These are phyloP conservation scores for Senna siamea DNA, from an alignment of 306 rosid species.

Conservation along the genomic window DNA sequence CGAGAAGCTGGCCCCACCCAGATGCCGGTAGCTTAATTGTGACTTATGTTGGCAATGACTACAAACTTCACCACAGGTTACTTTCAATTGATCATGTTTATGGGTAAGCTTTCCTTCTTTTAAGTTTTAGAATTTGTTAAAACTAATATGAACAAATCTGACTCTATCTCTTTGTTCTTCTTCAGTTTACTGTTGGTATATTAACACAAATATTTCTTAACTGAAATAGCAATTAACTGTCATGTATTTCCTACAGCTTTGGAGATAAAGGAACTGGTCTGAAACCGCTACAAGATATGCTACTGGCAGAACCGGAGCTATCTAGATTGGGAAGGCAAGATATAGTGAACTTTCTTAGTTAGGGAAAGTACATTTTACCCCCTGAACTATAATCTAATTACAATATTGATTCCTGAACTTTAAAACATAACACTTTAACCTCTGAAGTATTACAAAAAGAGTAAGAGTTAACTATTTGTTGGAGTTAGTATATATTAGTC, in stretches of 20 bases:
- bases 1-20: constrained; percentile 99
- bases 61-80: constrained; percentile 72
- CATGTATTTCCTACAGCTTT: constrained; percentile 42
- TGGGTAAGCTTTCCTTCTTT: constrained; percentile 53
- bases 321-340: constrained; percentile 83
- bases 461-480: too few species aligned
- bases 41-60: constrained; percentile 73
- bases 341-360: not conserved
- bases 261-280: constrained; percentile 46
- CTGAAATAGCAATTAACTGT: constrained; percentile 19
- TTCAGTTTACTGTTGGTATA: not conserved
- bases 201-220: not conserved
- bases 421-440: too few species aligned
- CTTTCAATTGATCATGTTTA: constrained; percentile 65
- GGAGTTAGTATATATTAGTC: too few species aligned
- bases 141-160: not conserved
- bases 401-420: too few species aligned
- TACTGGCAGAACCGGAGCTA: constrained; percentile 89
- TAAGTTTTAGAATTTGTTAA: not conserved
- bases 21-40: constrained; percentile 91
- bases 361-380: too few species aligned
- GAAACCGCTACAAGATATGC: constrained; percentile 77
- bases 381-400: too few species aligned
- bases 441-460: too few species aligned
- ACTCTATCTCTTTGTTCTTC: not conserved